Conservation (phyloP, 2,329 filamentous ascomycete species). For the Xylariaceae sp. region DNA sequence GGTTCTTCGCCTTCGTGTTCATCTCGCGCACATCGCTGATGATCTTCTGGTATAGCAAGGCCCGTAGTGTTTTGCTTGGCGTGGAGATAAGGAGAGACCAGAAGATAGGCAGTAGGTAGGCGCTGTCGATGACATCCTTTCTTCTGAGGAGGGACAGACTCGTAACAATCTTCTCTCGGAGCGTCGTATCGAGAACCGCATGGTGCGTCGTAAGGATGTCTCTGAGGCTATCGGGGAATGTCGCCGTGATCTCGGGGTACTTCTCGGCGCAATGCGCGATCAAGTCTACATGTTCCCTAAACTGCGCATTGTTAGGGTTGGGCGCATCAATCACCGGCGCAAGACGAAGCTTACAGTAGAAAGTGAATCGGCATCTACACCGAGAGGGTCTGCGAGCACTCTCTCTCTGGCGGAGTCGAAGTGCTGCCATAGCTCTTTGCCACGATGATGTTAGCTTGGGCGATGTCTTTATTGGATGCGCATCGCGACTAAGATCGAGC, state of each 20-base stretch:
- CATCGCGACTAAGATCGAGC: neutral
- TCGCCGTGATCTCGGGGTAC: slow-evolving; percentile 73
- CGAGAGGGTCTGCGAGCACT: slow-evolving; percentile 77
- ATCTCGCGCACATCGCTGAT: slow-evolving; percentile 82
- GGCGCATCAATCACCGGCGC: neutral
- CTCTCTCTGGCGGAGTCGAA: slow-evolving; percentile 90
- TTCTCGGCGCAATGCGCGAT: slow-evolving; percentile 91
- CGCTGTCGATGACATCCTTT: slow-evolving; percentile 88
- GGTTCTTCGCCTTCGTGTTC: slow-evolving; percentile 83
- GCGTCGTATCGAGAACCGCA: slow-evolving; percentile 70
- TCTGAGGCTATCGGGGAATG: slow-evolving; percentile 76
- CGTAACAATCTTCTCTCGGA: slow-evolving; percentile 91
- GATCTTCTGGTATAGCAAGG: slow-evolving; percentile 78
- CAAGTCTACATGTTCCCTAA: slow-evolving; percentile 89
- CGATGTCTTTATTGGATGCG: neutral
- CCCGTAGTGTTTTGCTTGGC: slow-evolving; percentile 80
- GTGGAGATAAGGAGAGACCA: slow-evolving; percentile 93
- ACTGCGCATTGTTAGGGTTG: slow-evolving; percentile 30
- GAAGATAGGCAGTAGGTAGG: slow-evolving; percentile 77
- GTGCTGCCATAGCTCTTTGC: slow-evolving; percentile 87
- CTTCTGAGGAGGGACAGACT: slow-evolving; percentile 81
- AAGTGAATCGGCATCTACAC: slow-evolving; percentile 70
- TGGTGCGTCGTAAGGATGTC: slow-evolving; percentile 78
- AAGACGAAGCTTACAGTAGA: slow-evolving; percentile 48
- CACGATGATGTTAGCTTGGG: slow-evolving; percentile 3